Base-by-base conservation (phyloP, 306 rosid species). In the Myrica gale region DNA sequence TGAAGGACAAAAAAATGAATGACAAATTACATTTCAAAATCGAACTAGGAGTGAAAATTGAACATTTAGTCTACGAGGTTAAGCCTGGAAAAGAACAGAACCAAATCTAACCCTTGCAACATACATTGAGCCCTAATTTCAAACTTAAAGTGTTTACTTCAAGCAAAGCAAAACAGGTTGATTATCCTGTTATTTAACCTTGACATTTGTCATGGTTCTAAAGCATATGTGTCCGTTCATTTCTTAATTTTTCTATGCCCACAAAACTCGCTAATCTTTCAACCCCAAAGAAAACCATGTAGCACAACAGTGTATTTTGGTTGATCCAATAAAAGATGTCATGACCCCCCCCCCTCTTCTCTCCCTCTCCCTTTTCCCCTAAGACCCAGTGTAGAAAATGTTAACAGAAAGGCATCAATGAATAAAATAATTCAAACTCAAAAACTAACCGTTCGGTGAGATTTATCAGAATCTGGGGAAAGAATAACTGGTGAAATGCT, bases 401-500 rank as follows among this genome's bases (percentile, higher is more conserved):
- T 26, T 17, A 76, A 65, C 54, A 37, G 32, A 19, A 44, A 26
- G 26, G 32, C 5, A 57, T 17, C 13, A 77, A 78, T 51, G 20
- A 68, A 53, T 46, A 9, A 4, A 77, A 47, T 55, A 20, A 57
- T 68, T 37, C 67, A 77, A 69, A 62, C n/a, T 61, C 19, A 46
- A 71, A 46, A 65, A 83, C 97, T 70, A 82, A 94, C 98, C 93
- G 94, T 90, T 70, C 97, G 77, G 76, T 87, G 97, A 69, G 90
- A 74, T 87, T 92, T 95, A 74, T 92, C 93, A 65, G 85, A 81
- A 82, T 88, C 90, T 0, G 97, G 93, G 58, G 96, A 90, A 56
- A 90, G 90, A 76, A 89, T 82, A 81, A 95, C 75, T 3, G 93
- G 93, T 67, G 85, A 71, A 78, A 85, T 65, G 51, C 78, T 43